A percentile compares a stretch with the other conserved stretches of the same genome.
Evolutionary conservation across 2,329 filamentous ascomycete genomes (phyloP).

Genomic region (Venturia pyrina): DNA sequence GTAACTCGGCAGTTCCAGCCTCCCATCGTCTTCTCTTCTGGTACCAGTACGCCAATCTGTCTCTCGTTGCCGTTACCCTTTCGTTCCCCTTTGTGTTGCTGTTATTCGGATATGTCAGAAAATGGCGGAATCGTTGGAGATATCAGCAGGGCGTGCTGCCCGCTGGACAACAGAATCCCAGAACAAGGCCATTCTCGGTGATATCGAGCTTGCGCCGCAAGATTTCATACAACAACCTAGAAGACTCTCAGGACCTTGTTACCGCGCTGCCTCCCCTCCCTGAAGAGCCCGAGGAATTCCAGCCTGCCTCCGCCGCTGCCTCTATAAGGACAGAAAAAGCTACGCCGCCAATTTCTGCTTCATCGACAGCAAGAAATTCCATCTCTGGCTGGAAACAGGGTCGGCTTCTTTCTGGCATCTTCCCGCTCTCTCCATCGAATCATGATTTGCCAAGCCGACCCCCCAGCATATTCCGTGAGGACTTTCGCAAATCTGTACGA

Average conservation of each 20-base stretch:
- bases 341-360: not conserved
- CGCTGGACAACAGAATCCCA: not conserved
- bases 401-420: not conserved
- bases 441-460: not conserved
- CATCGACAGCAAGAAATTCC: not conserved
- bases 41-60: constrained; percentile 5
- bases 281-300: not conserved
- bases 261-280: not conserved
- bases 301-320: not conserved
- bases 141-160: not conserved
- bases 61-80: not conserved
- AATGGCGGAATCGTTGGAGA: not conserved
- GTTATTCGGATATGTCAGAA: not conserved
- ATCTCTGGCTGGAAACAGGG: not conserved
- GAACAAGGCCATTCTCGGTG: not conserved
- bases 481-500: constrained; percentile 5
- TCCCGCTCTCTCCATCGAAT: not conserved
- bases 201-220: not conserved
- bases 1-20: not conserved
- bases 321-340: not conserved
- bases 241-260: not conserved
- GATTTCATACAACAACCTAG: not conserved
- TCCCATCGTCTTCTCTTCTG: not conserved
- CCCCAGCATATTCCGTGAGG: not conserved
- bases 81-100: constrained; percentile 1